Evolutionary conservation across 2,329 filamentous ascomycete genomes (phyloP).

Genomic region (Ilyonectria sp.): DNA sequence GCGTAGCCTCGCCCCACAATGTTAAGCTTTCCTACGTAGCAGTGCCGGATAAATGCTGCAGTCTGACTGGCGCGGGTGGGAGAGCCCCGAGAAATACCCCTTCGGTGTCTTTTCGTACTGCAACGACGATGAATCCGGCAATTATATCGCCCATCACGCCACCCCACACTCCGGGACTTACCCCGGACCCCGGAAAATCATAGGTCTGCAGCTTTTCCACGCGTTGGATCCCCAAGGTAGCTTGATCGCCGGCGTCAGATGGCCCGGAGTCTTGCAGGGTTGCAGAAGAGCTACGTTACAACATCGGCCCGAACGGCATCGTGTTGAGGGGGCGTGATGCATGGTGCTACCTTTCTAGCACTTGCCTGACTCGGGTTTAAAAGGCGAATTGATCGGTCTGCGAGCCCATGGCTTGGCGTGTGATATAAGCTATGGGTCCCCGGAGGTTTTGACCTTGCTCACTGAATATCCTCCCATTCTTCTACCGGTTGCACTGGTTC

Average conservation of each 20-base stretch:
- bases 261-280: background rate
- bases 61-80: background rate
- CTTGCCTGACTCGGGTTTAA: background rate
- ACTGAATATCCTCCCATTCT: background rate
- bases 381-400: background rate
- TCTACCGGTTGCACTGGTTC: background rate
- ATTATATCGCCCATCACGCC: background rate
- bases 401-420: background rate
- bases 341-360: background rate
- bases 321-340: background rate
- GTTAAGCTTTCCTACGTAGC: background rate
- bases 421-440: background rate
- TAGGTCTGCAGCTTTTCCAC: background rate
- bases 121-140: background rate
- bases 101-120: background rate
- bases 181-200: background rate
- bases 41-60: background rate
- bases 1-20: background rate
- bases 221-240: background rate
- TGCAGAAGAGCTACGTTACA: background rate
- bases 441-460: background rate
- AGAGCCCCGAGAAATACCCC: background rate
- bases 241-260: background rate
- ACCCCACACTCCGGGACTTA: background rate
- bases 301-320: background rate